A percentile compares a stretch with the other conserved stretches of the same genome.
These are phyloP conservation scores for Albatrellus ellisii DNA, from an alignment of 768 basidiomycete genomes.

Conservation along the genomic window DNA sequence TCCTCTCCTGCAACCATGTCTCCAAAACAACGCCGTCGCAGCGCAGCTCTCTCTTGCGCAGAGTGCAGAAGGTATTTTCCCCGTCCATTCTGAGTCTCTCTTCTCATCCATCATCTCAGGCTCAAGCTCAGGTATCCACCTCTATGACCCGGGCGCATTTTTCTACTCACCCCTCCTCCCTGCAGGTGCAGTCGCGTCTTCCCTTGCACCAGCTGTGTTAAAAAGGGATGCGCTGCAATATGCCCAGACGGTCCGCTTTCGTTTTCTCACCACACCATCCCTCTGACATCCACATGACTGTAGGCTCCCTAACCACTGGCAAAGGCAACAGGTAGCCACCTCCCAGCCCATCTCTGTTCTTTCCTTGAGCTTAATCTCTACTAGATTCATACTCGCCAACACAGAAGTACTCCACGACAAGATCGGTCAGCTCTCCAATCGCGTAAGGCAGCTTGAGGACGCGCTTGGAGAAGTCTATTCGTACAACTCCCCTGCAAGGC, in stretches of 20 bases:
- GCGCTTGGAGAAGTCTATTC: slow-evolving; percentile 42
- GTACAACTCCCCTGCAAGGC: slow-evolving; percentile 31
- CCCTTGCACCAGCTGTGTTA: slow-evolving; percentile 35
- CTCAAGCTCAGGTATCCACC: slow-evolving; percentile 44
- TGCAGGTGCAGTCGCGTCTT: slow-evolving; percentile 49
- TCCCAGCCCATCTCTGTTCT: slow-evolving; percentile 4
- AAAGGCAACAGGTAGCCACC: slow-evolving; percentile 50
- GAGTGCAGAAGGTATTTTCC: slow-evolving; percentile 50
- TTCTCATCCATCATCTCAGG: slow-evolving; percentile 22
- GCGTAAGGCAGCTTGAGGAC: slow-evolving; percentile 59
- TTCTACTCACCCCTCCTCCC: neutral
- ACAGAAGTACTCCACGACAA: slow-evolving; percentile 60
- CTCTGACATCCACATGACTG: neutral
- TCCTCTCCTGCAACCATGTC: slow-evolving; percentile 8
- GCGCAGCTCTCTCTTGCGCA: slow-evolving; percentile 47
- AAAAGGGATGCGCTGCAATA: slow-evolving; percentile 36
- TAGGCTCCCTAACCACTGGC: slow-evolving; percentile 59
- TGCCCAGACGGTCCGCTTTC: slow-evolving; percentile 44
- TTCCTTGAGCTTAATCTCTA: slow-evolving; percentile 8
- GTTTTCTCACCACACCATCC: neutral
- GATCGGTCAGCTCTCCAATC: slow-evolving; percentile 42
- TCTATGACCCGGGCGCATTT: slow-evolving; percentile 4
- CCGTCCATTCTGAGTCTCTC: slow-evolving; percentile 4
- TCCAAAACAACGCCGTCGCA: slow-evolving; percentile 19
- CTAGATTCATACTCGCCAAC: slow-evolving; percentile 58